These are phyloP conservation scores for Hypoxylon sp. DNA, from an alignment of 2,329 filamentous ascomycete genomes.

Conservation along the genomic window DNA sequence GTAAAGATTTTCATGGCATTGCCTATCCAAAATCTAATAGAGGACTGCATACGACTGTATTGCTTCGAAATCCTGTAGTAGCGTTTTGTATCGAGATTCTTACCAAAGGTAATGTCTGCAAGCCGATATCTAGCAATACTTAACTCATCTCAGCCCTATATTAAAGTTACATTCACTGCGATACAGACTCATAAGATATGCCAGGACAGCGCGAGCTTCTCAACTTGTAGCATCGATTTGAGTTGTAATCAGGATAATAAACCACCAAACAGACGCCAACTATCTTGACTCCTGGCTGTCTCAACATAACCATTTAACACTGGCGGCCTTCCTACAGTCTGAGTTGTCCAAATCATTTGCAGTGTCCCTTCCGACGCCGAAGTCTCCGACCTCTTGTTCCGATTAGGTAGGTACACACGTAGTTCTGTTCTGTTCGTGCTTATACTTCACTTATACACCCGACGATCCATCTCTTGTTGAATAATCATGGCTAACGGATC, in stretches of 20 bases:
- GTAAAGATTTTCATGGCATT: background rate
- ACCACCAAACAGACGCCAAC: conserved; percentile 15
- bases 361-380: background rate
- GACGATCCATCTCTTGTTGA: background rate
- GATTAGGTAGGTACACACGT: background rate
- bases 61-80: too few relatives aligned
- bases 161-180: background rate
- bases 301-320: background rate
- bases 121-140: background rate
- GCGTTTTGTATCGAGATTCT: too few relatives aligned
- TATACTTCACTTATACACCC: too few relatives aligned
- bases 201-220: background rate
- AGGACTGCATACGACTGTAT: background rate
- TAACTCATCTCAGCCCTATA: background rate
- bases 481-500: background rate
- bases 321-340: conserved; percentile 1
- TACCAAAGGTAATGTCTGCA: background rate
- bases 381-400: background rate
- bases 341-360: background rate
- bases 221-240: conserved; percentile 10
- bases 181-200: background rate
- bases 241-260: conserved; percentile 2
- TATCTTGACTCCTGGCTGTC: conserved; percentile 1
- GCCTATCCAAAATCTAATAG: background rate
- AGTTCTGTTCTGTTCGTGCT: background rate